Percentiles rank a stretch among this genome's conserved stretches.
These are phyloP conservation scores for Pseudogymnoascus pannorum DNA, from an alignment of 2,329 filamentous ascomycete genomes.

Conservation along the genomic window DNA sequence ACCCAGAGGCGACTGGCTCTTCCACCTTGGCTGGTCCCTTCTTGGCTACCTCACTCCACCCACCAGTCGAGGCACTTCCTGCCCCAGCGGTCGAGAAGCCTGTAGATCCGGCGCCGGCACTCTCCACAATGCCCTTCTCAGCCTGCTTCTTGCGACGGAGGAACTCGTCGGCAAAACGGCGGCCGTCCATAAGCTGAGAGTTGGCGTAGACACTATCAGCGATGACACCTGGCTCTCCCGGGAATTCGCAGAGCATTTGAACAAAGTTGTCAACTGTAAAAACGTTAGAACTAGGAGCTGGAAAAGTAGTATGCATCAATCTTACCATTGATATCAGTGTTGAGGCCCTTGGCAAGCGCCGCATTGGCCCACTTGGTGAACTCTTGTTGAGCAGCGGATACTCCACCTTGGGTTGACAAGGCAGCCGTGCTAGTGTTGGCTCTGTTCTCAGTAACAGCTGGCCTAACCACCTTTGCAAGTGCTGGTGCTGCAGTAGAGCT, in stretches of 20 bases:
- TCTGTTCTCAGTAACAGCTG: slow-evolving; percentile 31
- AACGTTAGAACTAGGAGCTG: neutral
- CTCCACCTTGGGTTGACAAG: slow-evolving; percentile 31
- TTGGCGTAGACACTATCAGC: slow-evolving; percentile 83
- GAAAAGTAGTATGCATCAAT: slow-evolving; percentile 15
- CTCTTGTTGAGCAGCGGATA: slow-evolving; percentile 66
- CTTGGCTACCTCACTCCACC: slow-evolving; percentile 97
- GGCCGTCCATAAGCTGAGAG: slow-evolving; percentile 83
- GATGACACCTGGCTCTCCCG: slow-evolving; percentile 71
- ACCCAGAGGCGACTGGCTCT: slow-evolving; percentile 48
- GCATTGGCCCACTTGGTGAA: slow-evolving; percentile 88
- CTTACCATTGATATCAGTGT: slow-evolving; percentile 59
- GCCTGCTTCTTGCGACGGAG: slow-evolving; percentile 87
- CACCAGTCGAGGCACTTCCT: slow-evolving; percentile 47
- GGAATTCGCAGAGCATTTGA: slow-evolving; percentile 65
- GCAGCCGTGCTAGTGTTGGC: slow-evolving; percentile 38
- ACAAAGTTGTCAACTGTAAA: slow-evolving; percentile 62
- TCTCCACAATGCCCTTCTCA: slow-evolving; percentile 80
- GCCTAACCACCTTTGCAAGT: slow-evolving; percentile 46
- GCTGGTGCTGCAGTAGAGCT: slow-evolving; percentile 26
- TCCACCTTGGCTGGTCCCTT: slow-evolving; percentile 56
- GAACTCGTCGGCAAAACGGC: slow-evolving; percentile 91
- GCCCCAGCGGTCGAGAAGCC: slow-evolving; percentile 35
- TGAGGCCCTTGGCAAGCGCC: slow-evolving; percentile 68
- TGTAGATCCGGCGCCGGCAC: slow-evolving; percentile 46